phyloP scores from a whole-genome alignment of 768 basidiomycete species.

The Psilocybe sp. region DNA sequence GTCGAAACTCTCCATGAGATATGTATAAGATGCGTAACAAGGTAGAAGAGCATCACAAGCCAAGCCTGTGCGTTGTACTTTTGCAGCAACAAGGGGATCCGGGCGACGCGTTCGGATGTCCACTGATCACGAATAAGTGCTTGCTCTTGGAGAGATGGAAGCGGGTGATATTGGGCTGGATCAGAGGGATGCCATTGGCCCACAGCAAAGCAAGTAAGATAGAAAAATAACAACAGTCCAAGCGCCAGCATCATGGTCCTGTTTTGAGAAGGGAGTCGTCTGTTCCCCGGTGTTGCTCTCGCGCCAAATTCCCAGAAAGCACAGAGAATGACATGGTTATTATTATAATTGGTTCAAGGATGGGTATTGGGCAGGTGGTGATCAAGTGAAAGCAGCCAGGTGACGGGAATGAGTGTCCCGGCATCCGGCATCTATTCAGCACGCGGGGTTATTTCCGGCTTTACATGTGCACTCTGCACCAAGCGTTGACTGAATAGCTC shows the following conservation, averaged over 20 bases:
- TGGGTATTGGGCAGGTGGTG: no score
- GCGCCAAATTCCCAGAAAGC: no score
- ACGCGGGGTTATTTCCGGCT: no score
- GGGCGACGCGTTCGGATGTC: conserved; percentile 36
- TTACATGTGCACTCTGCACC: no score
- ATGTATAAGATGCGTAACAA: neutral
- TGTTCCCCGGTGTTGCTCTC: no score
- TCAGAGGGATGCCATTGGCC: conserved; percentile 22
- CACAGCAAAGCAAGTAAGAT: neutral
- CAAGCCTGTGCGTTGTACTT: conserved; percentile 43
- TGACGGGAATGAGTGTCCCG: no score
- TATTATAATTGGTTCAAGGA: no score
- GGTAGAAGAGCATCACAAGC: conserved; percentile 28
- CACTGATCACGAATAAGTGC: conserved; percentile 38
- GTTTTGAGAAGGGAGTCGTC: neutral
- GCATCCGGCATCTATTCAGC: no score
- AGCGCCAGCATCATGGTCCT: neutral
- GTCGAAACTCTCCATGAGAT: neutral
- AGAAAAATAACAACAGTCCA: neutral
- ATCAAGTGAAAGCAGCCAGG: no score
- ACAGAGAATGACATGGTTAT: no score
- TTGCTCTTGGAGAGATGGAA: conserved; percentile 39
- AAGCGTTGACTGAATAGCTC: no score
- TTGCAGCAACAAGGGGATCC: conserved; percentile 37
- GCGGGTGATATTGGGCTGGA: conserved; percentile 30